These are phyloP conservation scores for Phytophthora palmivora DNA, from an alignment of 352 stramenopile genomes.

Conservation along the genomic window DNA sequence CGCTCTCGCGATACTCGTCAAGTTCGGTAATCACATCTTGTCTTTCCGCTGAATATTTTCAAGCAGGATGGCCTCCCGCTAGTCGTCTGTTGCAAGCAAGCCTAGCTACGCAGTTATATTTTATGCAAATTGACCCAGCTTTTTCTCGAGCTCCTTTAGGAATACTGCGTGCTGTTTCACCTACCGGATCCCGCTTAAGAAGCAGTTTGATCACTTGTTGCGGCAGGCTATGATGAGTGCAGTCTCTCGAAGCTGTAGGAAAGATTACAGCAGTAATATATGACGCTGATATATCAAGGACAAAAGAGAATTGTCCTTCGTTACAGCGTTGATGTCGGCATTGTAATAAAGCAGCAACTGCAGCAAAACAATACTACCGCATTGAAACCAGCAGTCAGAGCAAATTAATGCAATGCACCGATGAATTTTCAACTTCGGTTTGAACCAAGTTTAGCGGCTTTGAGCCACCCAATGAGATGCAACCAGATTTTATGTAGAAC, in stretches of 20 bases:
- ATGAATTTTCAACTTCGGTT: no score
- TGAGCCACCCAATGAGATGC: no score
- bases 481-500: no score
- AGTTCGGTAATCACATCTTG: constrained; percentile 48
- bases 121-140: constrained; percentile 39
- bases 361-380: constrained; percentile 55
- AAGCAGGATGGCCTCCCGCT: constrained; percentile 36
- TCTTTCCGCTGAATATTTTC: constrained; percentile 37
- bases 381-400: constrained; percentile 36
- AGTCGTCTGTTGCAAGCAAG: background rate
- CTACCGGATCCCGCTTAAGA: constrained; percentile 52
- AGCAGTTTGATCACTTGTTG: constrained; percentile 58
- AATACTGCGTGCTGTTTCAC: constrained; percentile 49
- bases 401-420: no score
- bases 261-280: background rate
- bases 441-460: no score
- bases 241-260: constrained; percentile 55
- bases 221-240: constrained; percentile 58
- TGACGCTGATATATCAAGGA: background rate
- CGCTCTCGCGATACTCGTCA: constrained; percentile 29
- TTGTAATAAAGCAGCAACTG: constrained; percentile 63
- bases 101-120: background rate
- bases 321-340: constrained; percentile 61
- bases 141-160: constrained; percentile 46
- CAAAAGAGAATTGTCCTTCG: constrained; percentile 22